A percentile compares a stretch with the other conserved stretches of the same genome.
phyloP scores from a whole-genome alignment of 2,329 filamentous ascomycete species.

The Colletotrichum filicis region DNA sequence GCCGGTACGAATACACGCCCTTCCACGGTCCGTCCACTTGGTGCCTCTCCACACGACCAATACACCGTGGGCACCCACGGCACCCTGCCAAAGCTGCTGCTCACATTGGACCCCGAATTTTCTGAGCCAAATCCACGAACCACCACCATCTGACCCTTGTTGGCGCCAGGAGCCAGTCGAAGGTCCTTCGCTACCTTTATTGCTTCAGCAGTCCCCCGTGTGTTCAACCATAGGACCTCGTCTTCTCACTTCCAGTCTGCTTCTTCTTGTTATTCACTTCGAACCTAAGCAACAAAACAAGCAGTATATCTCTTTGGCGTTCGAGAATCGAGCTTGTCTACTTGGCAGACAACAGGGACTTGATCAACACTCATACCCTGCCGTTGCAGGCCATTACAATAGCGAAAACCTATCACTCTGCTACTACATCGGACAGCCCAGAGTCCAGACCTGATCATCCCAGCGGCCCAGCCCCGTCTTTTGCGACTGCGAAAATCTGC shows the following conservation, averaged over 20 bases:
- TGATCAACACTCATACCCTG: background rate
- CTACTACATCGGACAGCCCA: conserved; percentile 8
- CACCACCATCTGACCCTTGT: conserved; percentile 24
- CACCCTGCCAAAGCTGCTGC: conserved; percentile 13
- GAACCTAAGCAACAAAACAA: background rate
- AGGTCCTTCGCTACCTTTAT: conserved; percentile 27
- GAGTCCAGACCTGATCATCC: conserved; percentile 15
- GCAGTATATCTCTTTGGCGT: background rate
- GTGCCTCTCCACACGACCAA: conserved; percentile 4
- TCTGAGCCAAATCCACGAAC: conserved; percentile 28
- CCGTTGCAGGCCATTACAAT: background rate
- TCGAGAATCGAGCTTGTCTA: background rate
- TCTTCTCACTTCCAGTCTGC: background rate
- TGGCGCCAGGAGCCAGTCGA: conserved; percentile 12
- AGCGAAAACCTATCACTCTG: conserved; percentile 5
- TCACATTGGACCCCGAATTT: conserved; percentile 33
- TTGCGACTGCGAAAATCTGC: conserved; percentile 35
- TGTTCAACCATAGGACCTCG: conserved; percentile 1
- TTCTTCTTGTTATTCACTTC: background rate
- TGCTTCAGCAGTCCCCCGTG: conserved; percentile 26
- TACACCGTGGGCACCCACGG: conserved; percentile 1
- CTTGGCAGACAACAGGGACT: background rate
- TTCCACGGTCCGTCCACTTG: background rate
- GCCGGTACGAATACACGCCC: conserved; percentile 9
- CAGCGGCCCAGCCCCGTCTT: conserved; percentile 31